A percentile compares a stretch with the other conserved stretches of the same genome.
phyloP scores from a whole-genome alignment of 768 basidiomycete species.

The Nidularia sp. region DNA sequence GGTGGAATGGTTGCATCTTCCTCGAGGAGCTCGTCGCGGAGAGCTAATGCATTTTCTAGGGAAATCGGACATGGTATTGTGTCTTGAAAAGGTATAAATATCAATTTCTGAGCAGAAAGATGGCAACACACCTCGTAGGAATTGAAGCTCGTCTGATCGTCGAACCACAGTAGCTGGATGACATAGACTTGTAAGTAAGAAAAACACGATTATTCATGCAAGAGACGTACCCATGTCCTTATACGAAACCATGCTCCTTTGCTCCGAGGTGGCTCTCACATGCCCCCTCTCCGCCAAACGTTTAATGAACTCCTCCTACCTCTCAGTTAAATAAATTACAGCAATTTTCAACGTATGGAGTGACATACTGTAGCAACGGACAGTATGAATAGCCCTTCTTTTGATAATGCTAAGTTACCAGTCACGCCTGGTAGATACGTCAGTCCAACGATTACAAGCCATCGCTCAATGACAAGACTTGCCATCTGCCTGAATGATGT shows the following conservation, averaged over 20 bases:
- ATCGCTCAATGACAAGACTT: conserved; percentile 14
- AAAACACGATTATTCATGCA: conserved; percentile 1
- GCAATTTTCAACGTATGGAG: not conserved
- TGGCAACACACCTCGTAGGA: not conserved
- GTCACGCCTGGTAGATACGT: conserved; percentile 42
- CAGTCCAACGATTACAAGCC: not conserved
- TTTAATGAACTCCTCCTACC: conserved; percentile 84
- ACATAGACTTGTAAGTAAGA: conserved; percentile 3
- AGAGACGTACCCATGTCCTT: conserved; percentile 65
- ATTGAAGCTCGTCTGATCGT: conserved; percentile 62
- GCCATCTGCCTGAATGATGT: conserved; percentile 79
- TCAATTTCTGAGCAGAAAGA: not conserved
- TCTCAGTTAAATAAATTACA: conserved; percentile 2
- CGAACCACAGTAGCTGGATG: conserved; percentile 50
- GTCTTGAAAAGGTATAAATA: not conserved
- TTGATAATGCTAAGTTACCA: conserved; percentile 64
- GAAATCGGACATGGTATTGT: not conserved
- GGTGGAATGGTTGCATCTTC: conserved; percentile 42
- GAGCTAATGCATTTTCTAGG: not conserved
- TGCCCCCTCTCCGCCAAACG: conserved; percentile 68
- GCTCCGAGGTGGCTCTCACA: conserved; percentile 55
- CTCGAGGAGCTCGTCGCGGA: conserved; percentile 18
- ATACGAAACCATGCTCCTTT: conserved; percentile 59
- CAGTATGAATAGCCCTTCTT: conserved; percentile 70
- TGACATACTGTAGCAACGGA: conserved; percentile 68